Evolutionary conservation across 805 yeast genomes (phyloP), one percentile per base, ranked within the genome.

Genomic region (Starmerella cellae): DNA sequence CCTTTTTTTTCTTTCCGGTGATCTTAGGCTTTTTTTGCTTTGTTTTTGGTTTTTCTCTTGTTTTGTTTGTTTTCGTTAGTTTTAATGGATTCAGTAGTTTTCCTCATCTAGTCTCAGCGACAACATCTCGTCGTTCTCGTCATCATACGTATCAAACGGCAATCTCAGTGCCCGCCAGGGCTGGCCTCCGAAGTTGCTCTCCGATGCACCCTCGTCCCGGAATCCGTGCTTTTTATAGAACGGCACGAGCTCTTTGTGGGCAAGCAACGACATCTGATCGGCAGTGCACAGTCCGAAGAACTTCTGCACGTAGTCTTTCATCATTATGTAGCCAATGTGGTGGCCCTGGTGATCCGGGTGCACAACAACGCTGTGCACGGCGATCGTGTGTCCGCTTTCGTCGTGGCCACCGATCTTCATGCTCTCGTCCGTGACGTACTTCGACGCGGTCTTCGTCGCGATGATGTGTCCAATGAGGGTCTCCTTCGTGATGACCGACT

Each of bases 271-370:
- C 39, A 88, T 76, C 54, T 75, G 71, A 53, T 77, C 82, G 36
- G 91, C 95, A 47, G 84, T 77, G 52, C 77, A 83, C 59, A 85
- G 94, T 59, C 84, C 84, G 38, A 83, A 74, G 60, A 88, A 66
- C 57, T 88, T 82, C 61, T 91, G 96, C 47, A 87, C 72, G 63
- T 82, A 91, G 62, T 88, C 98, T 52, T 81, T 84, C 55, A 88
- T 62, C 56, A 88, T 64, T 45, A 85, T 66, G 13, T 94, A 74
- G 8, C 94, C 97, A 45, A 91, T 66, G 57, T 82, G 82, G 61
- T 76, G 73, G 45, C 87, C 82, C 59, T 79, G 83, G 70, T 75
- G 83, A 31, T 75, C 74, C 19, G 85, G 82, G 52, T 75, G 75
- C 22, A 91, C 74, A 2, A 76, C 87, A 20, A 88, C 64, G 3